Base-by-base conservation (phyloP, 2,329 filamentous ascomycete species). In the Ceratocystis ficicola region DNA sequence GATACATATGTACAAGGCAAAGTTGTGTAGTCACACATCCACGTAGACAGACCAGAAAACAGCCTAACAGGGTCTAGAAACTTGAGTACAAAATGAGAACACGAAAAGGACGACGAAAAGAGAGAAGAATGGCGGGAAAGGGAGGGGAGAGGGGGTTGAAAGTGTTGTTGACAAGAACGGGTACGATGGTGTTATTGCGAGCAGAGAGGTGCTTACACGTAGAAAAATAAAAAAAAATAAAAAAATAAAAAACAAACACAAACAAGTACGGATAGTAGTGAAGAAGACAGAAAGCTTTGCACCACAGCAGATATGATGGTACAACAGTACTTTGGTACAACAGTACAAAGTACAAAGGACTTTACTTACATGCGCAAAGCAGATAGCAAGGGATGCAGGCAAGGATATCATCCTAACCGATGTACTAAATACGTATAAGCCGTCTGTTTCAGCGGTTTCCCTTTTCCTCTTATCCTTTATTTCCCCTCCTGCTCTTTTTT, bases 371-470 rank as follows among this genome's bases (percentile, higher is more conserved):
- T 25, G 22, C 36, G 36, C 36, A 41, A 41, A 41, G 36, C 10
- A 25, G 48, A n/a, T 25, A 25, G 48, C 15, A 52, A 41, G 36
- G 36, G 36, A 50, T 50, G 48, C 4, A 22, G 22, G 22, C 48
- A 50, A 50, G 48, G 48, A 50, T 50, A 50, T 10, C 48, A 20
- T 50, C n/a, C 48, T 20, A 50, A 20, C 48, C 48, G 48, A 50
- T 50, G 48, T n/a, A 57, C 52, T 57, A 57, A n/a, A 17, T 57
- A 57, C 28, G 52, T 57, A 57, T 57, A 57, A 57, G 52, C 52
- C 52, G 28, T 32, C 52, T 52, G 52, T 57, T 57, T 57, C 52
- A 57, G 22, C 17, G 2, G 52, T 57, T 57, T n/a, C 48, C 48
- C 48, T 50, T 22, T 50, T 50, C 48, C 48, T 50, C 48, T 41